These are phyloP conservation scores for Nothophoma quercina DNA, from an alignment of 2,329 filamentous ascomycete genomes.

Conservation along the genomic window DNA sequence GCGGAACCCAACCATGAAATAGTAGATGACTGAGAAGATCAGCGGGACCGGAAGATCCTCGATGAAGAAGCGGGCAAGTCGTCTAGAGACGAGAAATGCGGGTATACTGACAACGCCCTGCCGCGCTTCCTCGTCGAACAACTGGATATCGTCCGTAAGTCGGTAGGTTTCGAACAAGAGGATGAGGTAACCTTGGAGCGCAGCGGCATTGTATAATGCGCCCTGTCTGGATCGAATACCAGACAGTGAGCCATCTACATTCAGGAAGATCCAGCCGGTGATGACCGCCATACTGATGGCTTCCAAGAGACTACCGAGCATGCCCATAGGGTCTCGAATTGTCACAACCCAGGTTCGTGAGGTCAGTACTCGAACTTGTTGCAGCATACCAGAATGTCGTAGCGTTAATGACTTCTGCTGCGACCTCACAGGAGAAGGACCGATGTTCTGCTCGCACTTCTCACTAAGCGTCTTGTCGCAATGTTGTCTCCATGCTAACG, in stretches of 20 bases:
- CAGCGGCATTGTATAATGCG: constrained; percentile 74
- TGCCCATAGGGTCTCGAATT: constrained; percentile 78
- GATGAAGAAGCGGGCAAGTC: constrained; percentile 71
- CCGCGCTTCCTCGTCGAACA: constrained; percentile 77
- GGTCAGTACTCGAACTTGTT: constrained; percentile 72
- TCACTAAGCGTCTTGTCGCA: constrained; percentile 21
- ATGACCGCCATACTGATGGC: constrained; percentile 75
- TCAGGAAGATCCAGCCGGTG: constrained; percentile 75
- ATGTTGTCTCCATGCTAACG: constrained; percentile 63
- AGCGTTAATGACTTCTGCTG: constrained; percentile 26
- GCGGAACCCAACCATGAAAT: constrained; percentile 80
- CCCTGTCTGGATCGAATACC: constrained; percentile 78
- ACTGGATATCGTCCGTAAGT: constrained; percentile 74
- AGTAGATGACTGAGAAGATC: constrained; percentile 74
- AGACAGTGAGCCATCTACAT: constrained; percentile 69
- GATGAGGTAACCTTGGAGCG: constrained; percentile 78
- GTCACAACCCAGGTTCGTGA: constrained; percentile 74
- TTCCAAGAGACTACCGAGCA: constrained; percentile 73
- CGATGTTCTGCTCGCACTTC: constrained; percentile 15
- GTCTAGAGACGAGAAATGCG: constrained; percentile 73
- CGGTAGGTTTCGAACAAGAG: constrained; percentile 79
- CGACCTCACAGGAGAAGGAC: background rate
- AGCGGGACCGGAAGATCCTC: constrained; percentile 78
- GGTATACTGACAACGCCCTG: constrained; percentile 76
- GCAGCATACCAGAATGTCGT: constrained; percentile 64